Conservation (phyloP, 1,284 basidiomycete species). For the Coniophora puteana region DNA sequence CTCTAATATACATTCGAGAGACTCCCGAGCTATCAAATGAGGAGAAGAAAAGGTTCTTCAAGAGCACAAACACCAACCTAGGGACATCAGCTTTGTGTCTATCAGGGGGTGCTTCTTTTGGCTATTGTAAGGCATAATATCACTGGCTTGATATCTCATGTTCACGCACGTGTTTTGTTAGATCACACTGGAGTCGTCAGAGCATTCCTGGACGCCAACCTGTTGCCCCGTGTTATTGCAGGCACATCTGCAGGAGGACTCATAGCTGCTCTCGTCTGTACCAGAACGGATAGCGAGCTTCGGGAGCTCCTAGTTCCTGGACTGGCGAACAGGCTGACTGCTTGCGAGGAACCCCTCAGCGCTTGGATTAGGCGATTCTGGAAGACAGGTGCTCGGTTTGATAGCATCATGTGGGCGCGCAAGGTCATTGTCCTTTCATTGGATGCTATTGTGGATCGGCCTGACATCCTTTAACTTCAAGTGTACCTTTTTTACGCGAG, state of each 20-base stretch:
- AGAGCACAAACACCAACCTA: conserved; percentile 84
- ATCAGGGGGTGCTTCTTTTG: conserved; percentile 92
- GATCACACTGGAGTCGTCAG: conserved; percentile 91
- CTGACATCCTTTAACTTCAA: conserved; percentile 11
- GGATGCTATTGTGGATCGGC: neutral
- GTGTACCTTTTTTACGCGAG: conserved; percentile 86
- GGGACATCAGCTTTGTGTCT: conserved; percentile 91
- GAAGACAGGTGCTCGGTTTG: conserved; percentile 91
- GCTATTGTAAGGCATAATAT: conserved; percentile 64
- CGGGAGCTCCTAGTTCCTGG: conserved; percentile 74
- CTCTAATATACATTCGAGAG: conserved; percentile 73
- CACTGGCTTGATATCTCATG: neutral
- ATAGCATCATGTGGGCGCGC: conserved; percentile 86
- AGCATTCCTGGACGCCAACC: conserved; percentile 84
- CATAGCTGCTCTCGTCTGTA: conserved; percentile 83
- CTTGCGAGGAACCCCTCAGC: conserved; percentile 81
- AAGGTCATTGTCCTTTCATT: conserved; percentile 52
- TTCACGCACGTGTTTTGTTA: conserved; percentile 27
- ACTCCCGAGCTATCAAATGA: conserved; percentile 74
- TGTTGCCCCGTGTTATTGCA: conserved; percentile 87
- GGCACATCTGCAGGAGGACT: conserved; percentile 94
- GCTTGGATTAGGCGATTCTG: conserved; percentile 83
- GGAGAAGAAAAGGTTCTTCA: conserved; percentile 93
- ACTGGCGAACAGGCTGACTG: conserved; percentile 85
- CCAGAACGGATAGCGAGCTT: conserved; percentile 88